These are phyloP conservation scores for Ogataea corticis DNA, from an alignment of 805 yeast genomes.

Conservation along the genomic window DNA sequence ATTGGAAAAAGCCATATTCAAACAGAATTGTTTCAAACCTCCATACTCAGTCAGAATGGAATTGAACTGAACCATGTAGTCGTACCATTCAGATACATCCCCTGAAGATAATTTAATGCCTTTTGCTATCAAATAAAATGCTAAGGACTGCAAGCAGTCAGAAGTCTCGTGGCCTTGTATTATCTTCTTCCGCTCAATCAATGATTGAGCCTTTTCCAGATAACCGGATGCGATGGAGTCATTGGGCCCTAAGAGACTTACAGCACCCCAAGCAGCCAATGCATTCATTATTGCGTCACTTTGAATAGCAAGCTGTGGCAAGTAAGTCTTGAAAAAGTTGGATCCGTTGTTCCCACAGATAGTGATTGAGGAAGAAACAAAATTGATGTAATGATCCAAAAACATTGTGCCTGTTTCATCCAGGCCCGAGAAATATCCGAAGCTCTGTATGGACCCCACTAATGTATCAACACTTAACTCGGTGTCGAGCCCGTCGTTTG, in stretches of 20 bases:
- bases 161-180: constrained; percentile 2
- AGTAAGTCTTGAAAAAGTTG: constrained; percentile 52
- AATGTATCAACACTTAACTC: no score
- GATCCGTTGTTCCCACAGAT: constrained; percentile 42
- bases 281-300: constrained; percentile 47
- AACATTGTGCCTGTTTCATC: constrained; percentile 23
- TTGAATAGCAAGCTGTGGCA: constrained; percentile 51
- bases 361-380: constrained; percentile 46
- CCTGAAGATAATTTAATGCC: background rate
- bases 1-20: constrained; percentile 29
- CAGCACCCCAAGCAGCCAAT: constrained; percentile 54
- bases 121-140: background rate
- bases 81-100: constrained; percentile 1
- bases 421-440: background rate
- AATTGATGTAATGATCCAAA: constrained; percentile 46
- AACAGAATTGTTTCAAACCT: constrained; percentile 18
- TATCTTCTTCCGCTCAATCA: background rate
- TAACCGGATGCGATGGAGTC: background rate
- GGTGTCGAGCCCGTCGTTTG: no score
- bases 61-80: constrained; percentile 23
- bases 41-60: constrained; percentile 16
- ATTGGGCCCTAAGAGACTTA: constrained; percentile 14
- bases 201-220: background rate
- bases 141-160: background rate
- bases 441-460: no score